Base-by-base conservation (phyloP, 2,329 filamentous ascomycete genomes). In the Aspergillus latus region DNA sequence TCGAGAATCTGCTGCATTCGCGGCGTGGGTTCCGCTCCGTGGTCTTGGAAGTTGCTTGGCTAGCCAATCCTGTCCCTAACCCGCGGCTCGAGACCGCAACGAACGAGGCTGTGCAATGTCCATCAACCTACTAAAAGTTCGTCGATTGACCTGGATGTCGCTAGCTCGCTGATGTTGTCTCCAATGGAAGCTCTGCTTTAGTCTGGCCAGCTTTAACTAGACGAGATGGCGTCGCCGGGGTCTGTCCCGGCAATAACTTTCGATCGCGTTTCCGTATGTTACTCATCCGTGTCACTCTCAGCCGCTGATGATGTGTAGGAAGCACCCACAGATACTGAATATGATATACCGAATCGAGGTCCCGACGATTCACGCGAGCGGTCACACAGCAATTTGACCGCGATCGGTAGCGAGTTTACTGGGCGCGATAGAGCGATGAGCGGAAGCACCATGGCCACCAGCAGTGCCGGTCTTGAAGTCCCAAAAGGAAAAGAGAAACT, bases 371-470 rank as follows among this genome's bases (percentile, higher is more conserved):
- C 48, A 4, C 47, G 49, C 15, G 46, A 57, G n/a, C 36, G 50
- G 15, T 59, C 54, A 4, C 34, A 43, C 3, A 59, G 57, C 36
- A 61, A 57, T 46, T 39, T 61, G 29, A 57, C 57, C n/a, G 49
- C 54, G 9, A 26, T 51, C 10, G 57, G 47, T 2, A 58, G 52
- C 39, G 47, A 52, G 16, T 45, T 56, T 29, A 52, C 51, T 4
- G 54, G 51, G 15, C 57, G 57, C 13, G 57, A 57, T 32, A 54
- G 59, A 40, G 57, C 59, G 4, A 57, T 61, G 59, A 61, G 59
- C 28, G 59, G 59, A 5, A 61, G 57, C 44, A 61, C 59, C 6
- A 57, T 61, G 57, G 57, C 57, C 16, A 48, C 57, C 6, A 52
- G 43, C 37, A 59, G 54, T 30, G 36, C 54, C 1, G 52, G 37